Base-by-base conservation (phyloP, 257 asterid species). In the Solanum clarkiae region DNA sequence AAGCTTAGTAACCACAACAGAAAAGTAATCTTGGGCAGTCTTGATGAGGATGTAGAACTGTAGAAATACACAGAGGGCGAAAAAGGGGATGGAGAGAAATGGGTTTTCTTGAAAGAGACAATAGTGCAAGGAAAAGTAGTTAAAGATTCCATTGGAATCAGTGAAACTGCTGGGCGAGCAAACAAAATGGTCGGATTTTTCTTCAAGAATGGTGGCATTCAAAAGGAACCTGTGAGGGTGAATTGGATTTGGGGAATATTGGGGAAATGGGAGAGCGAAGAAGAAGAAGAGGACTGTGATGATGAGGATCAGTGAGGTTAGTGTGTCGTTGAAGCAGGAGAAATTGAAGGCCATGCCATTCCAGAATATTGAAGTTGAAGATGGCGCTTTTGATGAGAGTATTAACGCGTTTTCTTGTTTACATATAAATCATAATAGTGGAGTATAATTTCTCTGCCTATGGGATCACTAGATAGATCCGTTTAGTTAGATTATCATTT, bases 1-100 rank as follows among this genome's bases (percentile, higher is more conserved):
- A 74, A 96, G 97, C 90, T 92, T 93, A 3, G 97, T 95, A 6
- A 96, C 98, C 20, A 95, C 95, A 12, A 94, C 94, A 22, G 98
- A 96, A 88, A 96, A 96, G 69, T 93, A 91, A 84, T 92, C 97
- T 74, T 92, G 98, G n/a, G 99, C 99, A 36, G 98, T 93, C 87
- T 92, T 95, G 88, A 96, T 97, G 60, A 96, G 85, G 81, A 95
- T 88, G 89, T 95, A 96, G 93, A 96, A 95, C 84, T 95, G 98
- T 49, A 96, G 62, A 32, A 95, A 88, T 81, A 96, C 90, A 42
- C 84, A 45, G 40, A 93, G 88, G 53, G 89, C 22, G 80, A 94
- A 95, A 86, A 90, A 86, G 1, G 99, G 97, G 85, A 95, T 65
- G 44, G 99, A 95, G 45, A 95, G 65, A 69, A 55, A 86, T 24